These are phyloP conservation scores for Xylariaceae sp. DNA, from an alignment of 2,329 filamentous ascomycete genomes.

Conservation along the genomic window DNA sequence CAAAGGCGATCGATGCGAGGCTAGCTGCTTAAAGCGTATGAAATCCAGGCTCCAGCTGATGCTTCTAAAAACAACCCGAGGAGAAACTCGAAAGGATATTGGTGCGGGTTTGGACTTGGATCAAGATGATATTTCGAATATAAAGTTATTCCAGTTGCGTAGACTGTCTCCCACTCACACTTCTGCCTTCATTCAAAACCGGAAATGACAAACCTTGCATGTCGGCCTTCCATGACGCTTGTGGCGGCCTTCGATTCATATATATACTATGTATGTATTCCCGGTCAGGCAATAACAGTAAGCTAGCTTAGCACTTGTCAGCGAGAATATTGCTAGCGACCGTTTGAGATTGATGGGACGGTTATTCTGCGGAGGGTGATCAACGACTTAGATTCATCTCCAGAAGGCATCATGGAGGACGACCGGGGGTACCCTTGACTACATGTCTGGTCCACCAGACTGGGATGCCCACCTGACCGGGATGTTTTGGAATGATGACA, in stretches of 20 bases:
- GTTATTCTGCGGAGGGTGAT: slow-evolving; percentile 49
- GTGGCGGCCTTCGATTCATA: slow-evolving; percentile 16
- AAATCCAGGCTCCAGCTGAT: slow-evolving; percentile 9
- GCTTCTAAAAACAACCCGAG: slow-evolving; percentile 23
- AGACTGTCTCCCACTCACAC: not conserved
- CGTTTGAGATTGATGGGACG: slow-evolving; percentile 54
- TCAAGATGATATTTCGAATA: not conserved
- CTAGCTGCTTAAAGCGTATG: slow-evolving; percentile 3
- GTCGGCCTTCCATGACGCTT: slow-evolving; percentile 2
- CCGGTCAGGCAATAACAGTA: not conserved
- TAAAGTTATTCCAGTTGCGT: not conserved
- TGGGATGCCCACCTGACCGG: slow-evolving; percentile 28
- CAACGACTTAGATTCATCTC: slow-evolving; percentile 42
- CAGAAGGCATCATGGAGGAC: slow-evolving; percentile 28
- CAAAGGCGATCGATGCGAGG: slow-evolving; percentile 1
- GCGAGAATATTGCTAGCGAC: slow-evolving; percentile 9
- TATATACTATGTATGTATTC: not conserved
- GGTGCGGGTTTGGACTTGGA: slow-evolving; percentile 6
- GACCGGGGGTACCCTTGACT: slow-evolving; percentile 28
- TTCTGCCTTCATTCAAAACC: not conserved
- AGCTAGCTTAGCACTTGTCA: not conserved
- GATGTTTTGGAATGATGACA: slow-evolving; percentile 28
- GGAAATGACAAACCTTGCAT: slow-evolving; percentile 1
- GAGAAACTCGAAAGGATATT: slow-evolving; percentile 3
- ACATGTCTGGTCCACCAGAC: slow-evolving; percentile 19